These are phyloP conservation scores for Arthrobotrys sphaeroides DNA, from an alignment of 2,329 filamentous ascomycete species.

Conservation along the genomic window DNA sequence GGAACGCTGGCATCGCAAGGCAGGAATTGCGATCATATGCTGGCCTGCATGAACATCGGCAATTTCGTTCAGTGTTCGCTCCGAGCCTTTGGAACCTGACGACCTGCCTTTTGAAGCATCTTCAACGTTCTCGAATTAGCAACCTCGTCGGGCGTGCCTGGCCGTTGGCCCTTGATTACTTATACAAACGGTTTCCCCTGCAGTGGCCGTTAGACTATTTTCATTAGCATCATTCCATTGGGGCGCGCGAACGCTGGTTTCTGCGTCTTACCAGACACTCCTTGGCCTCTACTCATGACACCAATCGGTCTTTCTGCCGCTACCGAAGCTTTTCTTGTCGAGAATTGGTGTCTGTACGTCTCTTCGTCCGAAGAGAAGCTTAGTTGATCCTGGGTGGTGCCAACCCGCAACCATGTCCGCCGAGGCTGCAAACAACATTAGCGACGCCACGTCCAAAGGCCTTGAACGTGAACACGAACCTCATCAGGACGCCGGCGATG, in stretches of 20 bases:
- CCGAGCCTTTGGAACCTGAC: background rate
- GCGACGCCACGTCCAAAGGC: background rate
- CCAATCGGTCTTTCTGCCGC: background rate
- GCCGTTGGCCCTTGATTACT: background rate
- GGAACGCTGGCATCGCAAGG: background rate
- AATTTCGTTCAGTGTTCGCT: background rate
- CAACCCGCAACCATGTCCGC: conserved; percentile 24
- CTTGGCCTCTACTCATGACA: background rate
- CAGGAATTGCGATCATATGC: conserved; percentile 23
- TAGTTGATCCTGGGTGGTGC: background rate
- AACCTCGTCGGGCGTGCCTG: background rate
- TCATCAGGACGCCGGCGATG: background rate
- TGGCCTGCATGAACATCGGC: conserved; percentile 10
- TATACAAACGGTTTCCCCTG: background rate
- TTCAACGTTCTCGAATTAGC: conserved; percentile 4
- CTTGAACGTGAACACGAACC: no score
- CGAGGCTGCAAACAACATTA: conserved; percentile 25
- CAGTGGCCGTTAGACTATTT: background rate
- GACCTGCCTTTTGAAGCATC: conserved; percentile 20
- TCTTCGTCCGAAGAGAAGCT: background rate
- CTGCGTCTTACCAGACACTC: background rate
- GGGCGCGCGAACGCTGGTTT: background rate
- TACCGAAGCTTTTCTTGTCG: background rate
- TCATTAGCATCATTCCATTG: background rate
- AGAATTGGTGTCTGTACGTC: background rate